Percentiles rank a stretch among this genome's conserved stretches.
Evolutionary conservation across 257 asterid species (phyloP).

Genomic region (Solanum phureja): DNA sequence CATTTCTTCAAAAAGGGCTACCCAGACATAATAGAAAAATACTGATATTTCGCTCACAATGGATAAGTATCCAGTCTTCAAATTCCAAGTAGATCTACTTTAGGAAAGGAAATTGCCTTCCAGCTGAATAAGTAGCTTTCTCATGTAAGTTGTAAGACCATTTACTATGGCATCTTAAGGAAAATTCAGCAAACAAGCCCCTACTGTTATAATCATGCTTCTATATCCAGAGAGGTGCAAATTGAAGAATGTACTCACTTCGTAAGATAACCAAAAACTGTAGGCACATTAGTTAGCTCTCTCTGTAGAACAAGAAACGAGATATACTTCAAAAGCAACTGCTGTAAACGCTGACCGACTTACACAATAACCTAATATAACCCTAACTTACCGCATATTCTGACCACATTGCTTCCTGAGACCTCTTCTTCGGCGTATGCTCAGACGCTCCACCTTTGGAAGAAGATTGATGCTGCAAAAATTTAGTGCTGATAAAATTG

Average conservation of each 20-base stretch:
- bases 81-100: background rate
- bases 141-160: background rate
- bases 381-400: constrained; percentile 56
- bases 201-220: background rate
- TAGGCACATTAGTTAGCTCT: background rate
- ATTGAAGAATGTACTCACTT: background rate
- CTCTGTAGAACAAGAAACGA: background rate
- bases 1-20: background rate
- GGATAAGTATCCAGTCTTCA: background rate
- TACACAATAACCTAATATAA: background rate
- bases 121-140: background rate
- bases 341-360: background rate
- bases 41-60: background rate
- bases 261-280: background rate
- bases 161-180: background rate
- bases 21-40: background rate
- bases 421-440: constrained; percentile 57
- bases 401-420: constrained; percentile 54
- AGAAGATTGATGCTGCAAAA: constrained; percentile 48
- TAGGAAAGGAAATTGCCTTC: background rate
- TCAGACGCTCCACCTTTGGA: constrained; percentile 74
- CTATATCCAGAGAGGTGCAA: background rate
- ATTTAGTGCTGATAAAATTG: constrained; percentile 12
- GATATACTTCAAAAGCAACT: background rate
- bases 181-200: background rate